phyloP scores from a whole-genome alignment of 176 grass and related monocot species.

The Rhynchospora pubera region DNA sequence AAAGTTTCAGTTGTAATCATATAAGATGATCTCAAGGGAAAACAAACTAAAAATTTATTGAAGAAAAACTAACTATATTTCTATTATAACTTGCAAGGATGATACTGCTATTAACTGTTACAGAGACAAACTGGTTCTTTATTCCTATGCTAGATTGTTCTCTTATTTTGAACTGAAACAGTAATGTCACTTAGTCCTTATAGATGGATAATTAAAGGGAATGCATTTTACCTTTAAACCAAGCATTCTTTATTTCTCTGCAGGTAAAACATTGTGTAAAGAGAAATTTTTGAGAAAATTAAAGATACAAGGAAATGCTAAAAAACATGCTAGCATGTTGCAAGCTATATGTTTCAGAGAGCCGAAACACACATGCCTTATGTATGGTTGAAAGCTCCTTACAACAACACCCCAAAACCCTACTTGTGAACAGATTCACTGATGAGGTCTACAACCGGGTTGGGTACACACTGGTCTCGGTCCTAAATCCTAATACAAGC shows the following conservation, averaged over 20 bases:
- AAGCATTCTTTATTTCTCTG: background rate
- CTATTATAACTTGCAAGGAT: background rate
- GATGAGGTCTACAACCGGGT: constrained; percentile 58
- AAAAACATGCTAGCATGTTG: constrained; percentile 39
- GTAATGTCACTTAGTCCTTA: background rate
- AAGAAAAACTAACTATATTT: background rate
- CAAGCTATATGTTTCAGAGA: constrained; percentile 85
- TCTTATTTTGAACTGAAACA: background rate
- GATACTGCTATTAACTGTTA: background rate
- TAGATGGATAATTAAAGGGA: background rate
- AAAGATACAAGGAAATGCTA: constrained; percentile 5
- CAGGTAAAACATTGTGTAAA: background rate
- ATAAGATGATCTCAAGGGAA: background rate
- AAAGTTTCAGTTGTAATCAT: background rate
- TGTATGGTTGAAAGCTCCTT: constrained; percentile 25
- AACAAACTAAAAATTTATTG: background rate
- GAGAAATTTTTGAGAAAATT: background rate
- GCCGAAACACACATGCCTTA: constrained; percentile 30
- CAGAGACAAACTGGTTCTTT: background rate
- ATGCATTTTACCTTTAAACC: background rate
- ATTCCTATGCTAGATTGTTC: background rate
- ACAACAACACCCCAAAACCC: constrained; percentile 37
- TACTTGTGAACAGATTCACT: constrained; percentile 39
- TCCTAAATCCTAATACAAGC: constrained; percentile 6
- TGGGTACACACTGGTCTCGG: constrained; percentile 63